Evolutionary conservation across 257 asterid species (phyloP).

Genomic region (Gentiana macrophylla): DNA sequence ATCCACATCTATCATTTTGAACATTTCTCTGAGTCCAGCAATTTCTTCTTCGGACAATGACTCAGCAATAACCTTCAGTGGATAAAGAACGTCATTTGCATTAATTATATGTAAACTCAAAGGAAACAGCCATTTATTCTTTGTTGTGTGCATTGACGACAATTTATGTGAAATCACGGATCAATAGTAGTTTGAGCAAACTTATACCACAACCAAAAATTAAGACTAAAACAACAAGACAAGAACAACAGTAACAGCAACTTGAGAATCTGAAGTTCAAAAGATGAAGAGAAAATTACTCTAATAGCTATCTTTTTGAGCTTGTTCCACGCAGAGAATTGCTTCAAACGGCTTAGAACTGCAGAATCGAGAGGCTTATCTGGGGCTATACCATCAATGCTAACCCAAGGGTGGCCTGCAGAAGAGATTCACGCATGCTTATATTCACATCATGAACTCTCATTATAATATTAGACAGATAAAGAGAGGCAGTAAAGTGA

Average conservation of each 20-base stretch:
- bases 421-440: neutral
- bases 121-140: neutral
- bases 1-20: slow-evolving; percentile 35
- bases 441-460: neutral
- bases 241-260: too few species aligned
- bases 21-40: slow-evolving; percentile 42
- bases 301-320: slow-evolving; percentile 38
- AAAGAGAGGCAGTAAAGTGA: too few species aligned
- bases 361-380: slow-evolving; percentile 47
- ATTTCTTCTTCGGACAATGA: slow-evolving; percentile 38
- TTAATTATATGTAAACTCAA: neutral
- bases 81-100: neutral
- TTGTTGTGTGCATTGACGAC: neutral
- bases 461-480: neutral
- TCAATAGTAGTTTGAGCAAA: neutral
- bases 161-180: neutral
- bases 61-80: slow-evolving; percentile 35
- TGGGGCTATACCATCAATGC: slow-evolving; percentile 27
- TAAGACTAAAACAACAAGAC: too few species aligned
- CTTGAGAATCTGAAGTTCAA: neutral
- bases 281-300: slow-evolving; percentile 13
- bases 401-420: slow-evolving; percentile 39
- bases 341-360: slow-evolving; percentile 34
- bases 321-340: slow-evolving; percentile 39
- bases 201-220: too few species aligned